Percentiles rank a stretch among this genome's conserved stretches.
phyloP scores from a whole-genome alignment of 495 filamentous ascomycete species.

The Penicillium chermesinum region DNA sequence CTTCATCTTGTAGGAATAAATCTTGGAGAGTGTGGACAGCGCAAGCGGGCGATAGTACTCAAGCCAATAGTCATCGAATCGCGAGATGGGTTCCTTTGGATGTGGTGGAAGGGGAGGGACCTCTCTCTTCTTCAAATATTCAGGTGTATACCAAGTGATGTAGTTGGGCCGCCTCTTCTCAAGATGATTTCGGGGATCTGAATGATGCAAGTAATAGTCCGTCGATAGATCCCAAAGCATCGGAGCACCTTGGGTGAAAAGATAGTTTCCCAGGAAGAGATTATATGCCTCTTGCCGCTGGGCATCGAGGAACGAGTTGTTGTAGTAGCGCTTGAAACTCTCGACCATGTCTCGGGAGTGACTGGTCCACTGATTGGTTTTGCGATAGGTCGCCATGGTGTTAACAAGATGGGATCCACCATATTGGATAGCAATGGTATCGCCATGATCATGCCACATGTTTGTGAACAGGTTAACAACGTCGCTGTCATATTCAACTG shows the following conservation, averaged over 20 bases:
- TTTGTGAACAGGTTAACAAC: slow-evolving; percentile 92
- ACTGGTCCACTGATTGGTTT: slow-evolving; percentile 98
- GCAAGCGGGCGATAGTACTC: slow-evolving; percentile 90
- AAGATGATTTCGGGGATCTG: slow-evolving; percentile 68
- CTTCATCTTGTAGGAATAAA: slow-evolving; percentile 87
- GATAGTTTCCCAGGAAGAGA: slow-evolving; percentile 95
- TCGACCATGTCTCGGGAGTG: slow-evolving; percentile 98
- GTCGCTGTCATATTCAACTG: slow-evolving; percentile 89
- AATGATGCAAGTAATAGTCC: slow-evolving; percentile 95
- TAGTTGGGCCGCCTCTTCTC: slow-evolving; percentile 62
- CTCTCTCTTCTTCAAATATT: slow-evolving; percentile 57
- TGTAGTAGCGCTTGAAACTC: slow-evolving; percentile 98
- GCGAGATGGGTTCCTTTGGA: slow-evolving; percentile 53
- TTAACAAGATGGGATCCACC: slow-evolving; percentile 97
- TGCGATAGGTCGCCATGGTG: slow-evolving; percentile 97
- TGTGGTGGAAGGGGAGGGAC: slow-evolving; percentile 48
- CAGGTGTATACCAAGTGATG: slow-evolving; percentile 83
- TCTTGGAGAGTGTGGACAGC: slow-evolving; percentile 79
- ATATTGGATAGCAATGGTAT: slow-evolving; percentile 96
- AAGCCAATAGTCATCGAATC: slow-evolving; percentile 95
- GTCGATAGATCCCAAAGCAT: slow-evolving; percentile 97
- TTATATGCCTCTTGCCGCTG: slow-evolving; percentile 98
- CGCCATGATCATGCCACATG: slow-evolving; percentile 93
- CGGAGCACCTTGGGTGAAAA: slow-evolving; percentile 81
- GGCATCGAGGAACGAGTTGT: slow-evolving; percentile 94